Conservation (phyloP, 345 rosid genomes). For the Arabidopsis suecica region DNA sequence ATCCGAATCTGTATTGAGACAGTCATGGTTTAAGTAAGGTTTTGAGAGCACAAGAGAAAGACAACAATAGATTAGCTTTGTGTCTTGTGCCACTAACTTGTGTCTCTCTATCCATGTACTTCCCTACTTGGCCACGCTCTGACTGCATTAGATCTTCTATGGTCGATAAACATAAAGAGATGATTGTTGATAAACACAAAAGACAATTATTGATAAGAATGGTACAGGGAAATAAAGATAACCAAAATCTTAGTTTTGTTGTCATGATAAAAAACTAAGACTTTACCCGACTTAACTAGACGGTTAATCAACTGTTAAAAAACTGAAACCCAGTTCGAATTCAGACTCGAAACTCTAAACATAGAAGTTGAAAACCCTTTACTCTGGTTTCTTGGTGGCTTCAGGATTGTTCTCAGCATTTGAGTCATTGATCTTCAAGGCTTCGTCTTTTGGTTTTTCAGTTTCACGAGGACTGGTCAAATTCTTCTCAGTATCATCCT, state of each 20-base stretch:
- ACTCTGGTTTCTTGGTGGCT: constrained; percentile 49
- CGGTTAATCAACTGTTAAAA: constrained; percentile 25
- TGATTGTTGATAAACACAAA: too few species aligned
- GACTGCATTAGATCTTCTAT: not conserved
- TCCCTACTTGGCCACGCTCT: not conserved
- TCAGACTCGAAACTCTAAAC: constrained; percentile 10
- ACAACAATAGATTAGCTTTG: too few species aligned
- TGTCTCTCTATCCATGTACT: not conserved
- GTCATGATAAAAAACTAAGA: constrained; percentile 3
- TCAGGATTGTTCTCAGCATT: constrained; percentile 52
- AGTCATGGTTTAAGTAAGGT: too few species aligned
- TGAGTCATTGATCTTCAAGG: constrained; percentile 48
- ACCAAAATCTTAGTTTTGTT: constrained; percentile 3
- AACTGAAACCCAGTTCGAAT: constrained; percentile 8
- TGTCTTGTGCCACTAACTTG: constrained; percentile 1
- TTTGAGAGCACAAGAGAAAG: too few species aligned
- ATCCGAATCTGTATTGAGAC: too few species aligned
- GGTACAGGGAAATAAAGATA: too few species aligned
- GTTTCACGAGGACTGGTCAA: constrained; percentile 64
- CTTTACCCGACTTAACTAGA: constrained; percentile 1
- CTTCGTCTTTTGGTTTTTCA: constrained; percentile 54
- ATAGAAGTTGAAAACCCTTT: constrained; percentile 13
- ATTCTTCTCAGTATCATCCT: constrained; percentile 65
- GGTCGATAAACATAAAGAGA: not conserved
- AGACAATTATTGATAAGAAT: too few species aligned